Base-by-base conservation (phyloP, 1,284 basidiomycete genomes). In the Rhizoctonia solani region DNA sequence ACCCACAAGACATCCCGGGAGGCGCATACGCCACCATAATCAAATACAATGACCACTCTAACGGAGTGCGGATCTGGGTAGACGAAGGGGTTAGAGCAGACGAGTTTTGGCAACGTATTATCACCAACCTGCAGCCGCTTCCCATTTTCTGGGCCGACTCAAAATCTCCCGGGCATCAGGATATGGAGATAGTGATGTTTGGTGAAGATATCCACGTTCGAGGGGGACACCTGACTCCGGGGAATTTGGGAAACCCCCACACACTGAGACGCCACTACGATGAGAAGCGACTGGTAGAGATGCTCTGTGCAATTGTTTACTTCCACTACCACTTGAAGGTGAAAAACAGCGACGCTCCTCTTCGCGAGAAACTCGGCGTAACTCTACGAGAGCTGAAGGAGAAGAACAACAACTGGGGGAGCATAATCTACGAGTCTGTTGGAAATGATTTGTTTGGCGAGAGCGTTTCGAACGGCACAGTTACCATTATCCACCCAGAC, bases 251-350 rank as follows among this genome's bases (percentile, higher is more conserved):
- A n/a, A n/a, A n/a, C n/a, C n/a, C n/a, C n/a, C n/a, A n/a, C n/a
- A n/a, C n/a, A n/a, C 16, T 65, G 6, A 30, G 54, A 23, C 32
- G 44, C 29, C 21, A 23, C 19, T 27, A 41, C 3, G 59, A 50
- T 13, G 34, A 8, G 3, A 39, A 53, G 4, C 23, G 42, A n/a
- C 32, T 53, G 21, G 30, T 46, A 6, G 37, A 50, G 29, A 54
- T 39, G 9, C 39, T 65, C n/a, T 9, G 25, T 8, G 4, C 16
- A n/a, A 65, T 65, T 14, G 30, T 46, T n/a, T 46, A 65, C n/a
- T 65, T 65, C 50, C 61, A 65, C n/a, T 65, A 53, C 39, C 61
- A 65, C 27, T 34, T 65, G 23, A 49, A 65, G 16, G 50, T 37
- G 13, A 49, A 42, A 0, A 65, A 65, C 27, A 37, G 39, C 30